Base-by-base conservation (phyloP, 345 rosid species). In the Durio zibethinus region DNA sequence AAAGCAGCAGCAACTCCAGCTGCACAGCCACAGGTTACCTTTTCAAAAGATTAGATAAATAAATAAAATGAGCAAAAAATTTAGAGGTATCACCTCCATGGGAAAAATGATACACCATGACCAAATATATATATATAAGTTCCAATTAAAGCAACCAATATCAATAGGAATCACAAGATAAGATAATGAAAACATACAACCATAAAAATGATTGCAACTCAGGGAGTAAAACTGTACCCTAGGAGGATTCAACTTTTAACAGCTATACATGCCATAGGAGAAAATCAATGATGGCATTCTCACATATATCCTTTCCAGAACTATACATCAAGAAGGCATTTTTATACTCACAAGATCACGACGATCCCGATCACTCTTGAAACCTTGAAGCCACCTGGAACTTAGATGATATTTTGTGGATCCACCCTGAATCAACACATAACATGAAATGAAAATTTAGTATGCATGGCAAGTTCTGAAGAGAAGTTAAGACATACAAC, bases 11-110 rank as follows among this genome's bases (percentile, higher is more conserved):
- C 93, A 78, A 95, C 98, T 79, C 99, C 98, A 80, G 99, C 97
- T 79, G 99, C 98, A 91, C 98, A 93, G 50, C 99, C 99, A 87
- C 99, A 96, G 54, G 99, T 93, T 76, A 96, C 99, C 99, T 96
- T 87, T 87, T 82, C 86, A 85, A 82, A 84, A 84, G 74, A 87
- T 88, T 60, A 84, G 25, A 83, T 50, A 80, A 76, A 52, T 54
- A 60, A 83, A 84, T 27, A 61, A 23, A 18, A 50, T 40, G 21
- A 27, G 50, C 16, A 42, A 38, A 47, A 57, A 16, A 8, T 40
- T 53, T 65, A 80, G 64, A 77, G 43, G n/a, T 16, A 63, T 20
- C 63, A 84, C 59, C 79, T 72, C 80, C 74, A 66, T 57, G 57
- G 66, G 45, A 52, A 66, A 77, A 57, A 14, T 7, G 74, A 72